Conservation (phyloP, 139 green algal species). For the Volvox reticuliferus region DNA sequence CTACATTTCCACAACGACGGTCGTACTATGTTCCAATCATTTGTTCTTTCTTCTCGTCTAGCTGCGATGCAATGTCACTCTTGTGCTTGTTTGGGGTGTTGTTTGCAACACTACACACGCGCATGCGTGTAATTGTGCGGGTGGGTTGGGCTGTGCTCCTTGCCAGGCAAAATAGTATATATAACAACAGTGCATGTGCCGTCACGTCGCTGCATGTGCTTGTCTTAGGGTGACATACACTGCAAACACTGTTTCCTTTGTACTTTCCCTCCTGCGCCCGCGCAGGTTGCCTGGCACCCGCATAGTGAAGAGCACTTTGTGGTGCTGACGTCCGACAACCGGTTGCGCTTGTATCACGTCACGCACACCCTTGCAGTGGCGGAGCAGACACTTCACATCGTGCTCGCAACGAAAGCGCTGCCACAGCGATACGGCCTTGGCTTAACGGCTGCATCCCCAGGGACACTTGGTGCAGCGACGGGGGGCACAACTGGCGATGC, state of each 20-base stretch:
- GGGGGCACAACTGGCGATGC: slow-evolving; percentile 18
- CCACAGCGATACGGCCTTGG: slow-evolving; percentile 33
- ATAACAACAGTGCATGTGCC: too few species aligned
- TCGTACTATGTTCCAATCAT: too few species aligned
- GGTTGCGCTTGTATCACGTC: slow-evolving; percentile 53
- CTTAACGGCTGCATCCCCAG: not conserved
- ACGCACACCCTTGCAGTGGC: slow-evolving; percentile 39
- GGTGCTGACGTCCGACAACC: slow-evolving; percentile 56
- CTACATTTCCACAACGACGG: too few species aligned
- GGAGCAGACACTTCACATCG: slow-evolving; percentile 57
- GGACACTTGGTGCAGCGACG: not conserved
- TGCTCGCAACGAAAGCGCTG: not conserved
- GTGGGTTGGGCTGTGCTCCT: too few species aligned
- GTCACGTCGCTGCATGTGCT: too few species aligned
- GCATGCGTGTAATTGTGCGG: too few species aligned
- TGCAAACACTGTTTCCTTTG: not conserved
- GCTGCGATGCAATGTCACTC: too few species aligned
- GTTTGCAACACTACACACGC: too few species aligned
- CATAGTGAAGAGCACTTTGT: slow-evolving; percentile 59
- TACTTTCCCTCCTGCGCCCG: not conserved
- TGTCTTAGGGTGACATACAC: too few species aligned
- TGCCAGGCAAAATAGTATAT: too few species aligned
- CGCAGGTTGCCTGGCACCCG: slow-evolving; percentile 56
- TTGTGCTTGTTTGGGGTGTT: too few species aligned
- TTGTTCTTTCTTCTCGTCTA: too few species aligned